Conservation (phyloP, 2,329 filamentous ascomycete genomes). For the Penicillium sp. region DNA sequence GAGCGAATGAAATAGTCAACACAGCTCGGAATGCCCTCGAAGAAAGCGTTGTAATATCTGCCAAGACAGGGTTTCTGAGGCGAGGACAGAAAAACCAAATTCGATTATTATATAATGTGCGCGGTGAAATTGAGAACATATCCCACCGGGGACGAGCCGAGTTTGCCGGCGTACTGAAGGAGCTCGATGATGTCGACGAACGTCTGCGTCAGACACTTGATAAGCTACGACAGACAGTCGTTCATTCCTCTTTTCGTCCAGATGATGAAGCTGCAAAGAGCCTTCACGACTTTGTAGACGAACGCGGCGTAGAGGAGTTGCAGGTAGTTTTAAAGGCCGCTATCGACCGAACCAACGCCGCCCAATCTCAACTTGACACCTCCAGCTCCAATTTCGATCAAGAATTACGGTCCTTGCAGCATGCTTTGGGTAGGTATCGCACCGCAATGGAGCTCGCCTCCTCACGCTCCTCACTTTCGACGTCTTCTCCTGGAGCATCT, state of each 20-base stretch:
- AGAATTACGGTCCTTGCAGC: slow-evolving; percentile 64
- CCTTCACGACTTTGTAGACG: slow-evolving; percentile 65
- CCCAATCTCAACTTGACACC: slow-evolving; percentile 55
- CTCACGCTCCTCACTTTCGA: slow-evolving; percentile 32
- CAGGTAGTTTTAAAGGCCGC: slow-evolving; percentile 54
- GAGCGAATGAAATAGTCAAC: slow-evolving; percentile 81
- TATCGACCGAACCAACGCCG: slow-evolving; percentile 57
- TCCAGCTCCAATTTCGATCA: slow-evolving; percentile 66
- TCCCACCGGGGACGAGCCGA: slow-evolving; percentile 40
- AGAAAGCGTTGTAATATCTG: slow-evolving; percentile 69
- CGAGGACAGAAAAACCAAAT: slow-evolving; percentile 54
- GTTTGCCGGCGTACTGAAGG: slow-evolving; percentile 48
- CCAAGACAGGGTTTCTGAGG: slow-evolving; percentile 65
- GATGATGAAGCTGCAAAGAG: slow-evolving; percentile 48
- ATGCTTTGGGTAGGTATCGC: slow-evolving; percentile 48
- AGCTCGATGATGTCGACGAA: slow-evolving; percentile 57
- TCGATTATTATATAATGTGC: slow-evolving; percentile 41
- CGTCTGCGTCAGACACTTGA: slow-evolving; percentile 55
- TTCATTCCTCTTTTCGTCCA: slow-evolving; percentile 55
- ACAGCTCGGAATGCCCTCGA: slow-evolving; percentile 71
- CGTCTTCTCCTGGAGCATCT: slow-evolving; percentile 28
- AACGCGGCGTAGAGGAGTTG: slow-evolving; percentile 56
- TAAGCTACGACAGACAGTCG: slow-evolving; percentile 53
- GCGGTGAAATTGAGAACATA: slow-evolving; percentile 41
- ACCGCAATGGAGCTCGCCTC: slow-evolving; percentile 36